Evolutionary conservation across 129 eudicot species (phyloP).

Genomic region (Lonicera japonica): DNA sequence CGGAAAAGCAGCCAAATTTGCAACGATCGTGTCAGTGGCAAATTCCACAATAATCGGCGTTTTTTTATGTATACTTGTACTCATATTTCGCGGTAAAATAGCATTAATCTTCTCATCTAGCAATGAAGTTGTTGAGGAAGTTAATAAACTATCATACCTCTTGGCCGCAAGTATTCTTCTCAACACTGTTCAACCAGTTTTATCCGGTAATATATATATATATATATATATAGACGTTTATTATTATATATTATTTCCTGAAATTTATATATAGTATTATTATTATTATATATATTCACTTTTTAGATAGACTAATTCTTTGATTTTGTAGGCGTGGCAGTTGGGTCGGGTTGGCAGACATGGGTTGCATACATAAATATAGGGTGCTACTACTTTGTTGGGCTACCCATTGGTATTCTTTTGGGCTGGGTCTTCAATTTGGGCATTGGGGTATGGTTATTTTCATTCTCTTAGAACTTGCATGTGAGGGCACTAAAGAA

Average conservation of each 20-base stretch:
- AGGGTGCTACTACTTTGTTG: conserved; percentile 1
- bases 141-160: conserved; percentile 11
- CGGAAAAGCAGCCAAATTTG: conserved; percentile 17
- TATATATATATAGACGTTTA: too few species aligned
- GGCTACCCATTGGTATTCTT: not conserved
- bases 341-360: not conserved
- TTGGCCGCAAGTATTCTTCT: conserved; percentile 13
- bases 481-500: too few species aligned
- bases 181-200: conserved; percentile 21
- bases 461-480: too few species aligned
- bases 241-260: not conserved
- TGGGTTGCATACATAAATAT: not conserved
- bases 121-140: conserved; percentile 2
- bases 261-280: too few species aligned
- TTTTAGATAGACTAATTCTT: not conserved
- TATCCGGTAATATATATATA: conserved; percentile 21
- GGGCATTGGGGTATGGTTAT: not conserved
- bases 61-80: conserved; percentile 3
- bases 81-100: not conserved
- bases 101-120: conserved; percentile 19
- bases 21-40: conserved; percentile 11
- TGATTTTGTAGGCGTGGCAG: not conserved
- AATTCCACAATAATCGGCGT: conserved; percentile 12
- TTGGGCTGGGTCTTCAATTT: not conserved
- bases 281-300: too few species aligned